These are phyloP conservation scores for Tarenaya hassleriana DNA, from an alignment of 345 rosid genomes.

Conservation along the genomic window DNA sequence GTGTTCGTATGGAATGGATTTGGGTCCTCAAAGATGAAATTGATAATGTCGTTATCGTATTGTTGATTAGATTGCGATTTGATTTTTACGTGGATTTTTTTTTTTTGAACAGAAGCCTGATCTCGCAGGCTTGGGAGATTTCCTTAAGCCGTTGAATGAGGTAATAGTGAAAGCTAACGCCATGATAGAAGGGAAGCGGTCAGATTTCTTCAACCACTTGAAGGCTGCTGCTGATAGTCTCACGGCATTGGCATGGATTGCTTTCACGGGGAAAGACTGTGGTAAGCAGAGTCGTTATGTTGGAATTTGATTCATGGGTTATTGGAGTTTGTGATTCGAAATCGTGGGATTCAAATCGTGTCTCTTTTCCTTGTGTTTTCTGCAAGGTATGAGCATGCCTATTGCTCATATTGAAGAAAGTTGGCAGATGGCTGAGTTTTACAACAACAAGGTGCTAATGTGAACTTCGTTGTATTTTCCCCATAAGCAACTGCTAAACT, in stretches of 20 bases:
- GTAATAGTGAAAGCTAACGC: conserved; percentile 66
- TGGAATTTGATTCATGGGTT: background rate
- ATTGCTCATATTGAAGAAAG: conserved; percentile 95
- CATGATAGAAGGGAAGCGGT: conserved; percentile 75
- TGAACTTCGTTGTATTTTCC: background rate
- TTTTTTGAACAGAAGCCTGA: conserved; percentile 63
- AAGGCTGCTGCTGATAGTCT: conserved; percentile 79
- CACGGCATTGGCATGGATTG: conserved; percentile 89
- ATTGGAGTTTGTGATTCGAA: background rate
- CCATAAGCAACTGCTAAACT: background rate
- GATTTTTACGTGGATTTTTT: background rate
- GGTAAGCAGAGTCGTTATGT: conserved; percentile 37
- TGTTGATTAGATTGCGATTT: conserved; percentile 18
- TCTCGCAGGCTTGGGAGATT: conserved; percentile 55
- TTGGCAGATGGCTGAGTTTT: conserved; percentile 99
- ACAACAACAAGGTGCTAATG: conserved; percentile 76
- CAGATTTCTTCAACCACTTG: conserved; percentile 85
- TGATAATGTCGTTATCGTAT: conserved; percentile 3
- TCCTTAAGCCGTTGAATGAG: conserved; percentile 82
- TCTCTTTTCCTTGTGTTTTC: conserved; percentile 4
- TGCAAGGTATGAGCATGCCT: conserved; percentile 97
- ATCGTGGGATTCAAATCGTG: background rate
- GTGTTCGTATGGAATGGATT: background rate
- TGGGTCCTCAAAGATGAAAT: background rate
- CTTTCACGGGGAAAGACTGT: conserved; percentile 86